Conservation (phyloP, 2,329 filamentous ascomycete genomes). For the Sporothrix euskadiensis region DNA sequence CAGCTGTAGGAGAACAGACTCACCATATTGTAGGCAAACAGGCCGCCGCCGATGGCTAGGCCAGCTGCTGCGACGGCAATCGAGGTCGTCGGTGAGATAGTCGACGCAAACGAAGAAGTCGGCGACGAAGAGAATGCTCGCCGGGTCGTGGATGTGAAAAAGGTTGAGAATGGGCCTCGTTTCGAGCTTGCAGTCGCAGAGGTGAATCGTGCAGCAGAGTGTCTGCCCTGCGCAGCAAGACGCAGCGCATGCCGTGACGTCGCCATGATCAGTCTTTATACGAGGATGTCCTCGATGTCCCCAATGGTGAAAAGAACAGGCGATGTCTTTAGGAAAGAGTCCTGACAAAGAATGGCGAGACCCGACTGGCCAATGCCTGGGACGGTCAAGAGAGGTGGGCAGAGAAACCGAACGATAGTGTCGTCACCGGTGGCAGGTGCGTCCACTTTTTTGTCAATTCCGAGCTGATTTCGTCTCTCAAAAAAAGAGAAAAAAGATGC, state of each 20-base stretch:
- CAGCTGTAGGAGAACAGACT: slow-evolving; percentile 27
- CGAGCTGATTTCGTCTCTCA: not conserved
- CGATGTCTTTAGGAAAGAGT: not conserved
- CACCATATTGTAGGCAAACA: slow-evolving; percentile 61
- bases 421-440: slow-evolving; percentile 29
- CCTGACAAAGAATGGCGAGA: slow-evolving; percentile 8
- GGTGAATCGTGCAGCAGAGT: slow-evolving; percentile 11
- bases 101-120: not conserved
- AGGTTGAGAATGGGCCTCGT: not conserved
- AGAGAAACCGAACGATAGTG: slow-evolving; percentile 33
- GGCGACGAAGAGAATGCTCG: slow-evolving; percentile 16
- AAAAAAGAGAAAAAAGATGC: not conserved
- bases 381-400: slow-evolving; percentile 24
- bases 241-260: slow-evolving; percentile 28
- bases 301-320: not conserved
- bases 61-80: slow-evolving; percentile 13
- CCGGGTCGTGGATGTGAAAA: slow-evolving; percentile 10
- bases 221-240: slow-evolving; percentile 35
- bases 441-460: slow-evolving; percentile 24
- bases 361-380: slow-evolving; percentile 20
- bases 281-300: not conserved
- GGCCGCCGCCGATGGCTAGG: slow-evolving; percentile 43
- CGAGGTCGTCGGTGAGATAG: slow-evolving; percentile 3
- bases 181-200: not conserved
- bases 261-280: slow-evolving; percentile 26